Evolutionary conservation across 177 flowering plant species (phyloP), one percentile per base, ranked within the genome.

Genomic region (Vitis hybrid): DNA sequence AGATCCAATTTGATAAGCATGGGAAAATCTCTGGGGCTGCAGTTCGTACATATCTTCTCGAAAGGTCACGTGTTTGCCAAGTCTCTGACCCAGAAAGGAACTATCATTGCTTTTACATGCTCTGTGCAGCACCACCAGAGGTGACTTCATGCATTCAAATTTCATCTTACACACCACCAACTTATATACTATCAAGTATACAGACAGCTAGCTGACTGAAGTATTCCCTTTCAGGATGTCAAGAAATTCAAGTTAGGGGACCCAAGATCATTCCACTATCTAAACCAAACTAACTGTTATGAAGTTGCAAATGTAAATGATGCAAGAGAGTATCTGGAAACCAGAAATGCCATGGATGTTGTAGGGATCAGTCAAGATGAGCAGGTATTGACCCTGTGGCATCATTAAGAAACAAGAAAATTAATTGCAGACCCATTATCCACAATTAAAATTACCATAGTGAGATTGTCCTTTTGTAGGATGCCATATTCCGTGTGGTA

Each of bases 1-100:
- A 92, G 75, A 89, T 92, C 67, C 97, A 92, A 75, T 92, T 92
- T 71, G 94, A 91, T 65, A 89, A 85, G 82, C 76, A 80, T 51
- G 87, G 96, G 67, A 92, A 85, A 82, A 92, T 92, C 26, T 92
- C 94, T 34, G 96, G 97, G 34, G 97, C 97, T 70, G 97, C 97
- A 62, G 81, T 92, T n/a, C 81, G 97, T 21, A 92, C 94, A 45
- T 92, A 92, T 75, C 90, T 92, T 67, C 91, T 91, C 5, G 97
- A 92, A 79, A 82, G 97, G 62, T 91, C 97, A 23, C 92, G 96
- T 62, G 97, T 92, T 72, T 92, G 97, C 81, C 97, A 92, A 78
- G 88, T 89, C 8, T 82, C 88, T 18, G 93, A 92, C 52, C 95
- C 97, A 1, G 97, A 92, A 77, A 86, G 97, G 77, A 92, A 88